phyloP scores from a whole-genome alignment of 2,329 filamentous ascomycete species.

The Hypocrella siamensis region DNA sequence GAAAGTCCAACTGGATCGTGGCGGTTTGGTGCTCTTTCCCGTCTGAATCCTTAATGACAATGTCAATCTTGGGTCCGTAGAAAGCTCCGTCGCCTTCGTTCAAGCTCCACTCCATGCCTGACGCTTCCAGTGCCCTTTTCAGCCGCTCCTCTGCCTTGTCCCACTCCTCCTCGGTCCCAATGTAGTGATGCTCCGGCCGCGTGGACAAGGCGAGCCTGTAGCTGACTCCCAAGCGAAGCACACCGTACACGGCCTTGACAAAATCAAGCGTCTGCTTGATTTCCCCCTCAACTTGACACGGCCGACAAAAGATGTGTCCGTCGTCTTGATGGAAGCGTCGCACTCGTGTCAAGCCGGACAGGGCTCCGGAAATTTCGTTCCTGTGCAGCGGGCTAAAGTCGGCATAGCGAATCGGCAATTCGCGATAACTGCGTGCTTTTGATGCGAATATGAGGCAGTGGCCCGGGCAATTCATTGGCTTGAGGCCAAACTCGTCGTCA shows the following conservation, averaged over 20 bases:
- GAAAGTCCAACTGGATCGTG: conserved; percentile 81
- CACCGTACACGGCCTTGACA: conserved; percentile 54
- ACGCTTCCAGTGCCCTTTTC: conserved; percentile 38
- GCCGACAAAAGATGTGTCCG: conserved; percentile 78
- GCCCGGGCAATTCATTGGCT: conserved; percentile 88
- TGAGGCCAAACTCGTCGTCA: conserved; percentile 63
- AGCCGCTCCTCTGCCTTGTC: conserved; percentile 25
- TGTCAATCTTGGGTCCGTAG: conserved; percentile 85
- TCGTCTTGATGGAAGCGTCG: conserved; percentile 84
- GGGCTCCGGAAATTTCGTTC: conserved; percentile 68
- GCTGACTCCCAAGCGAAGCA: conserved; percentile 48
- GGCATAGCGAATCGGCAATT: conserved; percentile 69
- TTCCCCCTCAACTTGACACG: conserved; percentile 57
- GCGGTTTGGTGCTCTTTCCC: conserved; percentile 82
- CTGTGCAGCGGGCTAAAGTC: conserved; percentile 80
- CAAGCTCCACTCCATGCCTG: conserved; percentile 55
- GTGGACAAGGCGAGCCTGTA: conserved; percentile 70
- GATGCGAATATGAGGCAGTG: conserved; percentile 75
- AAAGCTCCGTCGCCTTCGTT: conserved; percentile 79
- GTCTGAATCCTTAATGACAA: conserved; percentile 62
- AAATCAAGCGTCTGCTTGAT: conserved; percentile 62
- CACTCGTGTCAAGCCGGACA: conserved; percentile 71
- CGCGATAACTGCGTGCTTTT: conserved; percentile 57
- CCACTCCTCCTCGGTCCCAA: conserved; percentile 56
- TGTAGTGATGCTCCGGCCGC: conserved; percentile 58